Percentiles rank a stretch among this genome's conserved stretches.
phyloP scores from a whole-genome alignment of 768 basidiomycete species.

The Thelephora aurantiotincta region DNA sequence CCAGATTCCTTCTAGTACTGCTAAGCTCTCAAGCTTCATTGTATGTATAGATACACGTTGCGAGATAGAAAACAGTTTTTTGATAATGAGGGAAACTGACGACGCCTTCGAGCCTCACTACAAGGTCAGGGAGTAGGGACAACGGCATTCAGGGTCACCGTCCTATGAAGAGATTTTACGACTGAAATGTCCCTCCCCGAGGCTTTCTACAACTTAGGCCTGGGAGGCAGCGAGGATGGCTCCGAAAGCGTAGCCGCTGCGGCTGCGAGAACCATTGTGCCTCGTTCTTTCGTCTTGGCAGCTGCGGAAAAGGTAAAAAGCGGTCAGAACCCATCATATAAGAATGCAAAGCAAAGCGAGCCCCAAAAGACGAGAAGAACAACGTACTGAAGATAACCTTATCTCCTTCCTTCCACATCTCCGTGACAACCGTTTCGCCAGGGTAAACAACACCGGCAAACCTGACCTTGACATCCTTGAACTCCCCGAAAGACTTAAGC shows the following conservation, averaged over 20 bases:
- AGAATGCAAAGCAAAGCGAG: background rate
- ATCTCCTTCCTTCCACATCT: constrained; percentile 95
- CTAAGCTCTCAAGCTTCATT: too few relatives aligned
- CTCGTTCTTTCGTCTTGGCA: constrained; percentile 81
- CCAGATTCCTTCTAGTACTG: too few relatives aligned
- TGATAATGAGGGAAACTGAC: too few relatives aligned
- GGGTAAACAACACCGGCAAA: constrained; percentile 90
- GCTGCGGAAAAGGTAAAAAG: constrained; percentile 26
- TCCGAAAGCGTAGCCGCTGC: constrained; percentile 68
- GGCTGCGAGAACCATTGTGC: constrained; percentile 52
- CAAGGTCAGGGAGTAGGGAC: too few relatives aligned
- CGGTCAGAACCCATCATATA: constrained; percentile 1
- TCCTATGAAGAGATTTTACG: background rate
- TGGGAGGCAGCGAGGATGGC: constrained; percentile 20
- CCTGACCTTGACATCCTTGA: constrained; percentile 88
- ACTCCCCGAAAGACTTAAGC: constrained; percentile 71
- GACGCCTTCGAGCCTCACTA: too few relatives aligned
- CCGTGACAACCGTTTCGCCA: constrained; percentile 87
- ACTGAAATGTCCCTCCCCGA: background rate
- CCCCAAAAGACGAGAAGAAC: background rate
- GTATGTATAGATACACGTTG: too few relatives aligned
- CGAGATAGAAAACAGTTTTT: too few relatives aligned
- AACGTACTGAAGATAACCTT: constrained; percentile 85
- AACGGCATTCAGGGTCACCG: background rate
- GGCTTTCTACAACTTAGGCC: constrained; percentile 42